Conservation (phyloP, 2,329 filamentous ascomycete genomes). For the Talaromyces funiculosus region DNA sequence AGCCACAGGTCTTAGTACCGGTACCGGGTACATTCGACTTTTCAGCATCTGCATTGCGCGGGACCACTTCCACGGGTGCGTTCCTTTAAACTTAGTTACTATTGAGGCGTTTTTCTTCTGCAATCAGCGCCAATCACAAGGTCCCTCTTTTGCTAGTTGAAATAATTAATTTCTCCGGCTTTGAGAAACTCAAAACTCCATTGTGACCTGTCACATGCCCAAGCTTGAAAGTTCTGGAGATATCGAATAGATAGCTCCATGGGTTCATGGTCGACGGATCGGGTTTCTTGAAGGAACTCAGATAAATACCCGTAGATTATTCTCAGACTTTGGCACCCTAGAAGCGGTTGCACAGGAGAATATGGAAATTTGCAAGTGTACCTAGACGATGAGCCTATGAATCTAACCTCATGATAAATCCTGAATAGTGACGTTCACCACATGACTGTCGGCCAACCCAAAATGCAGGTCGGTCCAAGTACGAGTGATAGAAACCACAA, state of each 20-base stretch:
- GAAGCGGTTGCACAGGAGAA: background rate
- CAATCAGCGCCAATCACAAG: background rate
- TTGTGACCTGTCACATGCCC: background rate
- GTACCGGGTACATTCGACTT: background rate
- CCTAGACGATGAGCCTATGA: background rate
- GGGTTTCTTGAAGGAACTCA: background rate
- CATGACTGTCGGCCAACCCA: background rate
- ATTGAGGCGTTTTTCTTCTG: background rate
- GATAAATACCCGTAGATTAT: no score
- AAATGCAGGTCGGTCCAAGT: background rate
- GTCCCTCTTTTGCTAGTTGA: background rate
- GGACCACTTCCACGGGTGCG: background rate
- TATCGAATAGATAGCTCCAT: background rate
- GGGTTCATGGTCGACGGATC: background rate
- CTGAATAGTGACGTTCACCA: background rate
- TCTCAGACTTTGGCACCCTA: background rate
- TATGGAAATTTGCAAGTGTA: background rate
- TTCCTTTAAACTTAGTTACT: background rate
- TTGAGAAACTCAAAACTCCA: background rate
- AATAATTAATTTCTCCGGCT: conserved; percentile 4
- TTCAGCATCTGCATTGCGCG: background rate
- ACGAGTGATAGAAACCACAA: no score
- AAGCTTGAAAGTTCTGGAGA: background rate
- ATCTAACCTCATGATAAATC: background rate
- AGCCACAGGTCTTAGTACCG: background rate